These are phyloP conservation scores for Nematodospora valgi DNA, from an alignment of 805 yeast genomes.

Conservation along the genomic window DNA sequence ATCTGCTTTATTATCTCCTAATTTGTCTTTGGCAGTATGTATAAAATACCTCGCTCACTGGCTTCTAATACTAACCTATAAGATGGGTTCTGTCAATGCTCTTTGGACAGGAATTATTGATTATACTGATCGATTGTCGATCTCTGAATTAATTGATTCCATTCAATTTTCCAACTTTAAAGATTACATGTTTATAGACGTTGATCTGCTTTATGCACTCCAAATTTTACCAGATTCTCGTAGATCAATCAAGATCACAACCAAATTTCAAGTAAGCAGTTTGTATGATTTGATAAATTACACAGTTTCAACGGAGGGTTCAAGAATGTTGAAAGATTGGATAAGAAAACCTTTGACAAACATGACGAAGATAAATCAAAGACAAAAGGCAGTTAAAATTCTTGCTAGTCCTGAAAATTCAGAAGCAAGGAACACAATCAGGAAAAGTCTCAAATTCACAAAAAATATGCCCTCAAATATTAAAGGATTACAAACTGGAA, in stretches of 20 bases:
- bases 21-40: slow-evolving; percentile 1
- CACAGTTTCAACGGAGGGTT: slow-evolving; percentile 6
- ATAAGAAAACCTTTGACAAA: slow-evolving; percentile 8
- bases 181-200: slow-evolving; percentile 9
- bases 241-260: background rate
- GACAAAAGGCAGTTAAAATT: slow-evolving; percentile 4
- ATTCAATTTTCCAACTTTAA: slow-evolving; percentile 3
- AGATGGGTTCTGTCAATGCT: slow-evolving; percentile 7
- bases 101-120: slow-evolving; percentile 4
- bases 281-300: slow-evolving; percentile 7
- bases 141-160: background rate
- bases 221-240: slow-evolving; percentile 5
- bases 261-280: slow-evolving; percentile 2
- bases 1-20: slow-evolving; percentile 1
- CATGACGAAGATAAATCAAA: background rate
- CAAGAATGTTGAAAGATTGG: slow-evolving; percentile 9
- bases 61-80: background rate
- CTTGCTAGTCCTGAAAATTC: slow-evolving; percentile 2
- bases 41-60: too few species aligned
- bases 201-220: slow-evolving; percentile 8
- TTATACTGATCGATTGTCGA: background rate
- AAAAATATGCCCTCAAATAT: slow-evolving; percentile 2
- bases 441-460: slow-evolving; percentile 2
- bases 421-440: slow-evolving; percentile 1
- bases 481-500: slow-evolving; percentile 5